Base-by-base conservation (phyloP, 139 green algal species). In the Picochlorum sp. region DNA sequence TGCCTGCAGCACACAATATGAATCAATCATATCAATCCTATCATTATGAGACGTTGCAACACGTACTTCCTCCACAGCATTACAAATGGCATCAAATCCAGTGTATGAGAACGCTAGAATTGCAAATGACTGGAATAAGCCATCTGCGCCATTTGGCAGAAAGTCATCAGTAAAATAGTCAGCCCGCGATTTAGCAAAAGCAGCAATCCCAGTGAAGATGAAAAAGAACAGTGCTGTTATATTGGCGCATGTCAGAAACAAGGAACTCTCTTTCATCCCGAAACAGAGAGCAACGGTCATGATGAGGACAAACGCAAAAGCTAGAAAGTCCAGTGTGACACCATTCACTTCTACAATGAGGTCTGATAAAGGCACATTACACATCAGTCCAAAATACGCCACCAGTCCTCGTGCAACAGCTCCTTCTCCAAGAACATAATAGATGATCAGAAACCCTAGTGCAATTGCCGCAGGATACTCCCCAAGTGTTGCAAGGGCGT, bases 401-500 rank as follows among this genome's bases (percentile, higher is more conserved):
- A 23, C 47, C 49, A 78, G 74, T 38, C 52, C 66, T n/a, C 65
- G 41, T 3, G 71, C 71, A 20, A 70, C 55, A 26, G 51, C 61
- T 6, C 60, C 71, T 55, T 69, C 74, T 64, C 61, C 66, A 16
- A 74, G 44, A 0, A 63, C 32, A n/a, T 78, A 78, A 38, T 71
- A 51, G 14, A 74, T 38, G 44, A 78, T 49, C 18, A 70, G 44
- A 21, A 61, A 45, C 24, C 45, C n/a, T 50, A 78, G 30, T 7
- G 66, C 54, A 13, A 74, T 21, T 15, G 47, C 74, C 2, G 71
- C 71, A 0, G 71, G 52, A 18, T 70, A 58, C 60, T 78, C 71
- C 23, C 71, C 71, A 67, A 78, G 72, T 1, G 71, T 74, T 58
- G 66, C 59, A 59, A 78, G 50, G 24, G 62, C 30, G 32, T 74